phyloP scores from a whole-genome alignment of 2,329 filamentous ascomycete species.

The Cladosporium colombiae region DNA sequence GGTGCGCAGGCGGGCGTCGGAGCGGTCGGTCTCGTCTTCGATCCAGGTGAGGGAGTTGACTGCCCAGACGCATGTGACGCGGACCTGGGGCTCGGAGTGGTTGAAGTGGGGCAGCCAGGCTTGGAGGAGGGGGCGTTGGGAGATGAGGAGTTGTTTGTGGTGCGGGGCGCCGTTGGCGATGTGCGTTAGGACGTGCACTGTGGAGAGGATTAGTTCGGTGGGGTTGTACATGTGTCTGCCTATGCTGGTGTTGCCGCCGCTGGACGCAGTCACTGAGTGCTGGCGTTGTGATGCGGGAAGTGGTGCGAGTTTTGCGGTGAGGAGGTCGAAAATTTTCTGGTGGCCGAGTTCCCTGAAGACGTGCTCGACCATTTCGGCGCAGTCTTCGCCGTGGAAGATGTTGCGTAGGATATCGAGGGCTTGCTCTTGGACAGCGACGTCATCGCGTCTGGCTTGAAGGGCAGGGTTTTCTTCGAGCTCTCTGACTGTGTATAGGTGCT shows the following conservation, averaged over 20 bases:
- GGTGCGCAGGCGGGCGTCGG: conserved; percentile 65
- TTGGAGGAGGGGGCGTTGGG: conserved; percentile 73
- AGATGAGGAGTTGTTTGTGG: conserved; percentile 75
- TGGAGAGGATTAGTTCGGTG: conserved; percentile 70
- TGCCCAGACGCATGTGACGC: conserved; percentile 77
- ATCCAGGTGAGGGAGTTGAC: conserved; percentile 83
- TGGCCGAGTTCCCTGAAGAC: conserved; percentile 75
- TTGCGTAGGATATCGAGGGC: conserved; percentile 88
- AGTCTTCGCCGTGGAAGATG: conserved; percentile 68
- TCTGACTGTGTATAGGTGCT: conserved; percentile 33
- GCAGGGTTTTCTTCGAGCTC: conserved; percentile 63
- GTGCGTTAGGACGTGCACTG: conserved; percentile 82
- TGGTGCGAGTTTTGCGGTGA: conserved; percentile 73
- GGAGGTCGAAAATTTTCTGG: conserved; percentile 75
- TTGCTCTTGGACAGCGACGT: conserved; percentile 86
- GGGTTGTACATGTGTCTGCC: conserved; percentile 41
- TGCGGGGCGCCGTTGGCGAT: conserved; percentile 78
- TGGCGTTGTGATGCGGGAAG: conserved; percentile 26
- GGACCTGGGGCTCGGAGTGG: conserved; percentile 71
- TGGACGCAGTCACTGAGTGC: conserved; percentile 13
- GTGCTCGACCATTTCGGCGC: conserved; percentile 76
- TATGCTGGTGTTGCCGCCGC: conserved; percentile 44
- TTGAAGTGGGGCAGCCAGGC: conserved; percentile 72
- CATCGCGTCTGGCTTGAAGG: conserved; percentile 71
- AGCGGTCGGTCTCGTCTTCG: conserved; percentile 70